Conservation (phyloP, 2,329 filamentous ascomycete genomes). For the Aspergillus quadrilineatus region DNA sequence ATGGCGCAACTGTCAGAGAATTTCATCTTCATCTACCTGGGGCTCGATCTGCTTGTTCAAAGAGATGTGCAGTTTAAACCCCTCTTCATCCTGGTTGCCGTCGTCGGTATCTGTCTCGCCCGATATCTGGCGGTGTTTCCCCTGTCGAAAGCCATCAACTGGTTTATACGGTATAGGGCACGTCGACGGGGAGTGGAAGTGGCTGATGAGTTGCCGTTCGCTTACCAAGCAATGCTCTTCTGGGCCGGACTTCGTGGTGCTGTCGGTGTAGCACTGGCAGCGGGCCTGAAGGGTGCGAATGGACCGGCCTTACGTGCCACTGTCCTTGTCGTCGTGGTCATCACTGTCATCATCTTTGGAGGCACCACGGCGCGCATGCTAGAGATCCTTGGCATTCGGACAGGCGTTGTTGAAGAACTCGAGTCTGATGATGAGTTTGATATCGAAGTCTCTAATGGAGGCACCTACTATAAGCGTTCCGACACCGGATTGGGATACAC, state of each 20-base stretch:
- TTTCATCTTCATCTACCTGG: slow-evolving; percentile 99
- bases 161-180: slow-evolving; percentile 84
- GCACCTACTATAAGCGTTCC: slow-evolving; percentile 77
- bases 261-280: slow-evolving; percentile 90
- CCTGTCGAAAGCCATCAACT: slow-evolving; percentile 84
- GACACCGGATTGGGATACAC: slow-evolving; percentile 75
- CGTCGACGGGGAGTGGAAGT: slow-evolving; percentile 72
- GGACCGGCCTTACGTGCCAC: slow-evolving; percentile 83
- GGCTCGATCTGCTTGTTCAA: slow-evolving; percentile 91
- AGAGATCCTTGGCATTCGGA: slow-evolving; percentile 94
- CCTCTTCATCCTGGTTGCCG: slow-evolving; percentile 88
- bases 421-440: slow-evolving; percentile 99
- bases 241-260: slow-evolving; percentile 96
- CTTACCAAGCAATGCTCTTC: slow-evolving; percentile 99
- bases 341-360: slow-evolving; percentile 98
- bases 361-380: slow-evolving; percentile 97
- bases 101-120: slow-evolving; percentile 86
- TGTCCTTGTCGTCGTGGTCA: slow-evolving; percentile 93
- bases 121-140: slow-evolving; percentile 95
- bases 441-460: slow-evolving; percentile 73
- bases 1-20: slow-evolving; percentile 95
- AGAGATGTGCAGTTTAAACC: slow-evolving; percentile 86
- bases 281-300: slow-evolving; percentile 79
- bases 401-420: slow-evolving; percentile 92
- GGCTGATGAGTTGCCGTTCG: slow-evolving; percentile 85